Conservation (phyloP, 2,329 filamentous ascomycete genomes). For the Nakataea oryzae region DNA sequence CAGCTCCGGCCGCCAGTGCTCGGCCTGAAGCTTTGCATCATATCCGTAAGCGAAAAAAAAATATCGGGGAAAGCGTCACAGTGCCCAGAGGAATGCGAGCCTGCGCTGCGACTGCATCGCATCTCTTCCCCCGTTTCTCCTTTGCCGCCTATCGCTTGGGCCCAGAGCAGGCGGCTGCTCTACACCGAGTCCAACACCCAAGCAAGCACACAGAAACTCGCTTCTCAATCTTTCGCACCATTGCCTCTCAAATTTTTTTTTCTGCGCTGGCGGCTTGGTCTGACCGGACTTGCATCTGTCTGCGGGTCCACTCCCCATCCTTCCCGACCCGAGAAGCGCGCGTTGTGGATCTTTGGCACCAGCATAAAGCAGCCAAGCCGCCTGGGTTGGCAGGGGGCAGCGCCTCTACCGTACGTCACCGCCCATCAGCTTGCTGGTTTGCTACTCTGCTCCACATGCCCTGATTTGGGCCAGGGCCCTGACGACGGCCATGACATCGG, state of each 20-base stretch:
- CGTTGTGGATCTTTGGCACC: not conserved
- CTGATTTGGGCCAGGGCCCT: not conserved
- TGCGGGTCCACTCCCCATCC: too few species aligned
- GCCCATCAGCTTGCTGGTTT: not conserved
- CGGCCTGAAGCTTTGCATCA: not conserved
- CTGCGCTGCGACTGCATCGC: too few species aligned
- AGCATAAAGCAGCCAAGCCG: not conserved
- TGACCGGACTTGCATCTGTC: not conserved
- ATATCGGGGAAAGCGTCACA: too few species aligned
- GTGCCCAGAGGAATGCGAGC: too few species aligned
- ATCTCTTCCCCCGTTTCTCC: too few species aligned
- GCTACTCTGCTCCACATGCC: not conserved
- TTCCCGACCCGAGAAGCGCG: too few species aligned
- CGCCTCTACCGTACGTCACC: conserved; percentile 1
- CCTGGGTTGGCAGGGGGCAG: not conserved
- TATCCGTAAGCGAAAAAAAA: not conserved
- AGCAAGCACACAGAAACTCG: not conserved
- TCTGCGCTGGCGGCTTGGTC: too few species aligned
- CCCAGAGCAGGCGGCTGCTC: not conserved
- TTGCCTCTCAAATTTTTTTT: too few species aligned
- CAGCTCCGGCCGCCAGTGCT: not conserved
- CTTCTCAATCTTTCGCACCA: too few species aligned
- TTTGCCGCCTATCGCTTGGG: not conserved
- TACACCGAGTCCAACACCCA: not conserved
- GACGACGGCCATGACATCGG: conserved; percentile 5